A percentile compares a stretch with the other conserved stretches of the same genome.
phyloP scores from a whole-genome alignment of 2,329 filamentous ascomycete genomes.

The Colletotrichum chrysophilum region DNA sequence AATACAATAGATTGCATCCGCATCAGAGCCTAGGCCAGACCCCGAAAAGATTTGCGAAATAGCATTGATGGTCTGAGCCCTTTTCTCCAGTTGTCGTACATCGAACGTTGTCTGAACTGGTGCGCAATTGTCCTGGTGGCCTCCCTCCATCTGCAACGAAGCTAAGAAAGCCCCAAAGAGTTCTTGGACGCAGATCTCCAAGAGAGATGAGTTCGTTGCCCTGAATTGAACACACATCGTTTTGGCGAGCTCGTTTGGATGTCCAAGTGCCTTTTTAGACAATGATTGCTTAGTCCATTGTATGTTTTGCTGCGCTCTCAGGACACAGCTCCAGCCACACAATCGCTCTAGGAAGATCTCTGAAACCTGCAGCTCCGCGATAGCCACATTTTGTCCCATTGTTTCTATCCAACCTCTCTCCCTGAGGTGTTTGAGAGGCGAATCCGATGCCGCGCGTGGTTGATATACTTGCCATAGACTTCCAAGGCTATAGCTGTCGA shows the following conservation, averaged over 20 bases:
- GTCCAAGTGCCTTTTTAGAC: neutral
- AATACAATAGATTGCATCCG: accelerated
- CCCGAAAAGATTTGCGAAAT: neutral
- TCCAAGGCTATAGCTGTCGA: no score
- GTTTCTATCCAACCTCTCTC: no score
- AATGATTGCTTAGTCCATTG: neutral
- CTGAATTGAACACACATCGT: accelerated
- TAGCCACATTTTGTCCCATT: no score
- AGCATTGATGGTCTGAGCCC: neutral
- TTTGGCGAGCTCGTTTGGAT: accelerated
- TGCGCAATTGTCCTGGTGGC: accelerated
- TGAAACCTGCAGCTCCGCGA: no score
- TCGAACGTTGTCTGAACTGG: accelerated
- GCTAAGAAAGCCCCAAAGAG: neutral
- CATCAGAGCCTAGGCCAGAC: neutral
- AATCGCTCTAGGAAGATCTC: no score
- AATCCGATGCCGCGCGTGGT: accelerated
- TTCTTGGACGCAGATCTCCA: neutral
- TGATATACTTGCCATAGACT: no score
- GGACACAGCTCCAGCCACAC: neutral
- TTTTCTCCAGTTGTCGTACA: accelerated
- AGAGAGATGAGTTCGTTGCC: accelerated
- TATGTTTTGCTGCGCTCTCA: neutral
- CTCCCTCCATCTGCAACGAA: accelerated
- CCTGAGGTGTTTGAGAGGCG: no score